Evolutionary conservation across 352 stramenopile species (phyloP), one percentile per base, ranked within the genome.

Genomic region (Phytophthora parvispora): DNA sequence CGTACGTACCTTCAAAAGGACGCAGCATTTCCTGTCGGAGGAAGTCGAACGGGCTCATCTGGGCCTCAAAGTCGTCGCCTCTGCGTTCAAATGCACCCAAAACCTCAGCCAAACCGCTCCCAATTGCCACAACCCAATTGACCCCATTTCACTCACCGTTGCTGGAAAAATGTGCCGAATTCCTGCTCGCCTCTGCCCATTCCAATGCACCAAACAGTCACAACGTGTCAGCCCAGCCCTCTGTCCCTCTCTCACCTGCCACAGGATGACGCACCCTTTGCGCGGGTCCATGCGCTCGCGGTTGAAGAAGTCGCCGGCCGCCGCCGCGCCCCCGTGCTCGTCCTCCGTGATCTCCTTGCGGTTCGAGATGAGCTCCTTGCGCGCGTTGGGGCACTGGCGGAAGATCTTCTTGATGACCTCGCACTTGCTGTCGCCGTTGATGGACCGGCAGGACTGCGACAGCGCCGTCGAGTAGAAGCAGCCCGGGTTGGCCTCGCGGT

Each of bases 321-420:
- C 38, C 16, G 73, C 45, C n/a, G 89, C 81, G 2, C 75, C 78
- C 15, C 73, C 68, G 60, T 92, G 80, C 42, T 94, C 84, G 62
- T 92, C 86, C 55, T 93, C 86, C 4, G 84, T 92, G 20, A 92
- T 78, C 59, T 94, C 84, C 45, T 92, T 92, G 34, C 80, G 81
- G 60, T 94, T 91, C 16, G 84, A 92, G 34, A 94, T 91, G 25
- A 94, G 69, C 52, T 93, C 82, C 60, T 92, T 93, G 22, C 68
- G 73, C 27, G 89, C 70, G 29, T 86, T 86, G 7, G 87, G 86
- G 51, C 89, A 96, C 49, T 93, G 84, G 22, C 89, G 85, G 59
- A 93, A 96, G 67, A 96, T 96, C 67, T 94, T 94, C 55, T 92
- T 92, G 42, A 94, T 69, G 60, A 89, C 90, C 60, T 96, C 86